Base-by-base conservation (phyloP, 2,329 filamentous ascomycete species). In the Huntiella decipiens region DNA sequence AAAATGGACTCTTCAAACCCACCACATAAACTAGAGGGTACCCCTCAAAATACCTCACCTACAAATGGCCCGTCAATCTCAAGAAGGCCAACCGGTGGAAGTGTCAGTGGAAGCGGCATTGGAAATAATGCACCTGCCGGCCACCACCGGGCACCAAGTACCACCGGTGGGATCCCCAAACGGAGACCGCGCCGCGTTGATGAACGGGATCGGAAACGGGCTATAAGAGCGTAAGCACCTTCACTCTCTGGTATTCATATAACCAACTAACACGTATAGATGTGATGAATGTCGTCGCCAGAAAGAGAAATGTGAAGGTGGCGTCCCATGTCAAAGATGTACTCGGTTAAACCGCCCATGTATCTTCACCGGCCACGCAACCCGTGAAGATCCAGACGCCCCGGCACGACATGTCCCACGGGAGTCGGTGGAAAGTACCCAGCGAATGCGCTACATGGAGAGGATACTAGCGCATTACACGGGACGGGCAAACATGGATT, bases 261-360 rank as follows among this genome's bases (percentile, higher is more conserved):
- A 19, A 19, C 17, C 1, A 1, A 37, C 40, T 43, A 15, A 13
- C 31, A 11, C 28, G 11, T 31, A 13, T 41, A 72, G 69, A 49
- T 73, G 69, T 53, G 67, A 71, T 54, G 66, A 65, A 44, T 73
- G 68, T 55, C 67, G 69, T 49, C 62, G 67, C 51, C 63, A 68
- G 48, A 73, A 73, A 54, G 69, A 73, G 55, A 71, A 71, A 57
- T 73, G 69, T 53, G 68, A 72, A 52, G 70, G 69, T 40, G 70
- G 68, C 43, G 60, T 69, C 13, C 70, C 70, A 2, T 73, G 69
- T 53, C 65, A 66, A 40, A 59, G 70, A 46, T 73, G 69, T 53
- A 60, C 64, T 47, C 66, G 66, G 49, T 64, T 71, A 52, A 64
- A 63, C 49, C 63, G 68, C 38, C 63, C 64, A 52, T 72, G 69